Evolutionary conservation across 345 rosid genomes (phyloP).

Genomic region (Excoecaria agallocha): DNA sequence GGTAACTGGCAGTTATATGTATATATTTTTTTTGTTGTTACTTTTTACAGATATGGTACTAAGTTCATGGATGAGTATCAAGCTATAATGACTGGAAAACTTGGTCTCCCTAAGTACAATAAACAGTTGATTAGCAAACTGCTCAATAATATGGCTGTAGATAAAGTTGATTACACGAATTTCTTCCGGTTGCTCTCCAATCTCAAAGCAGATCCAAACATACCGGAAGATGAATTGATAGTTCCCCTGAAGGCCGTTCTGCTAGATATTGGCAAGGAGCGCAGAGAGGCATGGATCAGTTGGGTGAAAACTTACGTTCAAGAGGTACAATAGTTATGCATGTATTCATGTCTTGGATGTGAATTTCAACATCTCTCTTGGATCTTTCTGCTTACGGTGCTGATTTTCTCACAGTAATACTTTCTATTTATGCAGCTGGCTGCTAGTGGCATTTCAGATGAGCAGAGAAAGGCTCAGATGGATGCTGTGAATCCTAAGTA

Average conservation of each 20-base stretch:
- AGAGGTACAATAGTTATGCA: conserved; percentile 52
- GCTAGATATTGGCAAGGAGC: conserved; percentile 91
- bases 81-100: conserved; percentile 81
- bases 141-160: conserved; percentile 90
- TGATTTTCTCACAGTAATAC: background rate
- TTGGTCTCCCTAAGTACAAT: conserved; percentile 89
- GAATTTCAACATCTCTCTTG: background rate
- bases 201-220: conserved; percentile 63
- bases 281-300: conserved; percentile 87
- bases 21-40: conserved; percentile 3
- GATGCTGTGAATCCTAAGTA: conserved; percentile 86
- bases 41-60: conserved; percentile 65
- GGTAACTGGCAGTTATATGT: background rate
- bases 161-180: conserved; percentile 96
- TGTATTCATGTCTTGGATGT: background rate
- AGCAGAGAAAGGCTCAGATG: conserved; percentile 76
- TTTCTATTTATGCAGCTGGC: conserved; percentile 46
- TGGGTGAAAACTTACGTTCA: conserved; percentile 83
- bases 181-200: conserved; percentile 80
- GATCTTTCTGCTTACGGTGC: too few species aligned
- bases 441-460: conserved; percentile 63
- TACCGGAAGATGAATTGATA: conserved; percentile 61
- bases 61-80: conserved; percentile 97
- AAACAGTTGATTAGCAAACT: conserved; percentile 78
- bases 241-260: conserved; percentile 79